Conservation (phyloP, 2,329 filamentous ascomycete species). For the Neofusicoccum laricinum region DNA sequence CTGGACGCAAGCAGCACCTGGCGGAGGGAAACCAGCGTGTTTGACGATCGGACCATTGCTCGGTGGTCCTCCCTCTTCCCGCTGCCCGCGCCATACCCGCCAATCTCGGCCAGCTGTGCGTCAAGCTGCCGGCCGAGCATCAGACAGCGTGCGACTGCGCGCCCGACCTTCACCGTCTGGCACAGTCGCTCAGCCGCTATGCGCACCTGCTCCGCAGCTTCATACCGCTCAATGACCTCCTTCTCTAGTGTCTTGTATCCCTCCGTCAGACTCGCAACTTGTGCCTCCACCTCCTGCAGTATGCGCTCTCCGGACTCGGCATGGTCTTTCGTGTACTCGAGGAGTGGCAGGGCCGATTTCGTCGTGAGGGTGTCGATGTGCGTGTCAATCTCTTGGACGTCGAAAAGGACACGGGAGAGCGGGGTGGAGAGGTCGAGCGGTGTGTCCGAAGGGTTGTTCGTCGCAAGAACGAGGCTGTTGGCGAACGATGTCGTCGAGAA, state of each 20-base stretch:
- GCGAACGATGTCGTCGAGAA: constrained; percentile 84
- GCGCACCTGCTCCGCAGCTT: constrained; percentile 78
- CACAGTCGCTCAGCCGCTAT: constrained; percentile 74
- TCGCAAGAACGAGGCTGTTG: constrained; percentile 81
- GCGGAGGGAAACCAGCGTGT: constrained; percentile 72
- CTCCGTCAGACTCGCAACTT: constrained; percentile 76
- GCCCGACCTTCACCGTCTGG: constrained; percentile 72
- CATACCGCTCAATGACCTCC: constrained; percentile 82
- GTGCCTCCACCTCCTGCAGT: constrained; percentile 71
- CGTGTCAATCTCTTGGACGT: constrained; percentile 94
- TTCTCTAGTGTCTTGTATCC: constrained; percentile 82
- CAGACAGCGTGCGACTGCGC: constrained; percentile 74
- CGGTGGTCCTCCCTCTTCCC: constrained; percentile 67
- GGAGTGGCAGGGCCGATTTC: constrained; percentile 74
- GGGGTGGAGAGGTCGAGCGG: constrained; percentile 92
- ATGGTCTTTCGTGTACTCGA: constrained; percentile 73
- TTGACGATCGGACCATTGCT: constrained; percentile 76
- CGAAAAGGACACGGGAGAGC: constrained; percentile 88
- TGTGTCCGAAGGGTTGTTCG: constrained; percentile 87
- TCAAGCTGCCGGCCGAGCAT: constrained; percentile 83
- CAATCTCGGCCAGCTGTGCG: constrained; percentile 73
- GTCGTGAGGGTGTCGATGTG: constrained; percentile 90
- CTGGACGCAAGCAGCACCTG: constrained; percentile 68
- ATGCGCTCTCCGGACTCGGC: constrained; percentile 70
- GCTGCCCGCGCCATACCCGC: constrained; percentile 41